These are phyloP conservation scores for Lodderomyces metapsilosis DNA, from an alignment of 1,139 yeast genomes.

Conservation along the genomic window DNA sequence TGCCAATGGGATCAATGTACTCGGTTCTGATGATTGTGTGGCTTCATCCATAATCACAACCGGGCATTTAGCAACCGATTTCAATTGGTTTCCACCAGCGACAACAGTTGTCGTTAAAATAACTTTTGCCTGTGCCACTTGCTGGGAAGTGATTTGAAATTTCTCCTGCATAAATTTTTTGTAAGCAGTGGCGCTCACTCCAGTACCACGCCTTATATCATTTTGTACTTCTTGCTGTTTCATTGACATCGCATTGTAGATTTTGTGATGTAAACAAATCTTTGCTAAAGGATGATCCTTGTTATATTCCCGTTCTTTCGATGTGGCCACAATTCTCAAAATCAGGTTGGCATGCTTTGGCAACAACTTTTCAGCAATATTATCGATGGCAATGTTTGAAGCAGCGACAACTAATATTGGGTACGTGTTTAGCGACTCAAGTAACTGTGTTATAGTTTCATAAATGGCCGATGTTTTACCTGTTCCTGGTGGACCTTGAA, in stretches of 20 bases:
- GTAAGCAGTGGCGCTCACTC: constrained; percentile 35
- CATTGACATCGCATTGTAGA: constrained; percentile 48
- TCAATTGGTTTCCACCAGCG: constrained; percentile 65
- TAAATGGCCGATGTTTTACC: constrained; percentile 67
- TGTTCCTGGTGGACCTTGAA: constrained; percentile 72
- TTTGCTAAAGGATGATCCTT: constrained; percentile 53
- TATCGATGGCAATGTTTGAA: constrained; percentile 73
- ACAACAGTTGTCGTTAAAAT: constrained; percentile 71
- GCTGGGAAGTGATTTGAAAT: constrained; percentile 20
- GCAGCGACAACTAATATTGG: constrained; percentile 77
- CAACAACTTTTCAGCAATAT: constrained; percentile 67
- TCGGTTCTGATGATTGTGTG: constrained; percentile 71
- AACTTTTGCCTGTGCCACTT: constrained; percentile 62
- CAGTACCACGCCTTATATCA: constrained; percentile 36
- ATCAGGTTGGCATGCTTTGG: constrained; percentile 47
- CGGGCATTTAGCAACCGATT: constrained; percentile 54
- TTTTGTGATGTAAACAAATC: constrained; percentile 64
- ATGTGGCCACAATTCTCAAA: constrained; percentile 58
- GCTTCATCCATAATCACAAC: constrained; percentile 65
- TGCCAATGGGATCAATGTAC: constrained; percentile 66
- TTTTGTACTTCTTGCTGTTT: constrained; percentile 40
- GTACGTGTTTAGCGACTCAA: constrained; percentile 52
- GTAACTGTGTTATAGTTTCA: constrained; percentile 62
- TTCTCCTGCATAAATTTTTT: constrained; percentile 50
- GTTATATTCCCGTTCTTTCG: constrained; percentile 62